Percentiles rank a stretch among this genome's conserved stretches.
phyloP scores from a whole-genome alignment of 768 basidiomycete species.

The Hericium coralloides region DNA sequence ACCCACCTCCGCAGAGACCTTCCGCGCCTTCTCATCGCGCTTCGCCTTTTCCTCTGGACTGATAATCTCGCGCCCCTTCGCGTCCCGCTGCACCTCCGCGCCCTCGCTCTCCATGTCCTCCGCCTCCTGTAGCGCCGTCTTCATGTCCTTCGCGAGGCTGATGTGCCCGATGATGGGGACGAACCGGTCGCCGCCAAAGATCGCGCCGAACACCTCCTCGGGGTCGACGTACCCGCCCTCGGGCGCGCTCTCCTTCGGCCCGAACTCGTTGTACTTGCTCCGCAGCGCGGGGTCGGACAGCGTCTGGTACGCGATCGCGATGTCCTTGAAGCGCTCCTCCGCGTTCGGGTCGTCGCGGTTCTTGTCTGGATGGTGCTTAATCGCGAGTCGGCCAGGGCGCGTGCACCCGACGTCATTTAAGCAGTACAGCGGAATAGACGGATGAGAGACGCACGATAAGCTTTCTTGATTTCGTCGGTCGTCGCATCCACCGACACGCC shows the following conservation, averaged over 20 bases:
- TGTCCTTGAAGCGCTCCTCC: conserved; percentile 84
- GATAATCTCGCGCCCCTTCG: conserved; percentile 34
- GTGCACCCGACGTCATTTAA: background rate
- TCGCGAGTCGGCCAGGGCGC: conserved; percentile 62
- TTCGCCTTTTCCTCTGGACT: conserved; percentile 32
- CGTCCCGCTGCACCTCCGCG: conserved; percentile 37
- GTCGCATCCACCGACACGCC: conserved; percentile 69
- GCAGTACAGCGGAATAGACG: background rate
- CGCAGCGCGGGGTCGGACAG: conserved; percentile 70
- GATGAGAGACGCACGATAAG: conserved; percentile 54
- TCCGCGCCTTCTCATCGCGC: conserved; percentile 61
- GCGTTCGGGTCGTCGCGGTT: conserved; percentile 81
- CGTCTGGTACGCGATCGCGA: conserved; percentile 85
- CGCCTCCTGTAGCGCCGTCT: conserved; percentile 82
- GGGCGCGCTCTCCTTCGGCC: conserved; percentile 69
- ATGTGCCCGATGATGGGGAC: conserved; percentile 83
- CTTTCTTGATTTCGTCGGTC: conserved; percentile 83
- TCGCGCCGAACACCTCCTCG: conserved; percentile 63
- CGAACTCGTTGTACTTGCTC: conserved; percentile 88
- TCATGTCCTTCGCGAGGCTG: conserved; percentile 86
- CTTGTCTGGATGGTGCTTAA: conserved; percentile 91
- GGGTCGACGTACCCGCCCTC: conserved; percentile 88
- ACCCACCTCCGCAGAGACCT: conserved; percentile 60
- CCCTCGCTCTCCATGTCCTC: conserved; percentile 47
- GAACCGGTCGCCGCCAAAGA: conserved; percentile 87